Evolutionary conservation across 805 yeast genomes (phyloP), one percentile per base, ranked within the genome.

Genomic region (Ogataea populi-albae): DNA sequence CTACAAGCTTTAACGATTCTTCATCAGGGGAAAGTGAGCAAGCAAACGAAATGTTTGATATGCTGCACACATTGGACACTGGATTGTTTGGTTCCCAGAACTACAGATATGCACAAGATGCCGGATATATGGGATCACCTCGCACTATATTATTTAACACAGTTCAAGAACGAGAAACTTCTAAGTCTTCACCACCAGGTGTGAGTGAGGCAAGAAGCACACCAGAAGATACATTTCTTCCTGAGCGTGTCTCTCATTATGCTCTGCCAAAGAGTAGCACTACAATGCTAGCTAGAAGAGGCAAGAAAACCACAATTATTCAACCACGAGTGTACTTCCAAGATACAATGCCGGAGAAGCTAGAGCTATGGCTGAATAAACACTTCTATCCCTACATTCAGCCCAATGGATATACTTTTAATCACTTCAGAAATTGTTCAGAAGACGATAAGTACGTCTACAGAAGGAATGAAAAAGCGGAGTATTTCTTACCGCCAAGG

Each of bases 321-420:
- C n/a, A 21, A 40, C n/a, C 35, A 34, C 32, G 9, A 29, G 15
- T 32, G 24, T 27, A 8, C 3, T 44, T 44, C 33, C 30, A 35
- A 20, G 45, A 44, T 17, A 37, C 43, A 1, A 32, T 30, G 20
- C 45, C 48, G 2, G 32, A 37, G 11, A 25, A 30, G 17, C 40
- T 43, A 3, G 32, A 32, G n/a, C 24, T 26, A 3, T 42, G 45
- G 47, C 37, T 47, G 30, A 19, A 30, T 4, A 18, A 23, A 17
- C 46, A 45, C 26, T 45, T 43, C 21, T 38, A 36, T 28, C 49
- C 47, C 5, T 47, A 40, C 38, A 35, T 45, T 24, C 40, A 45
- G 22, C 49, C 49, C 11, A 47, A 47, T 35, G 47, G 47, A 5
- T 37, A 45, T 32, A 47, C 43, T 3, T 37, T 45, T 32, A 29